These are phyloP conservation scores for Protomyces inouyei DNA, from an alignment of 1,139 yeast species.

Conservation along the genomic window DNA sequence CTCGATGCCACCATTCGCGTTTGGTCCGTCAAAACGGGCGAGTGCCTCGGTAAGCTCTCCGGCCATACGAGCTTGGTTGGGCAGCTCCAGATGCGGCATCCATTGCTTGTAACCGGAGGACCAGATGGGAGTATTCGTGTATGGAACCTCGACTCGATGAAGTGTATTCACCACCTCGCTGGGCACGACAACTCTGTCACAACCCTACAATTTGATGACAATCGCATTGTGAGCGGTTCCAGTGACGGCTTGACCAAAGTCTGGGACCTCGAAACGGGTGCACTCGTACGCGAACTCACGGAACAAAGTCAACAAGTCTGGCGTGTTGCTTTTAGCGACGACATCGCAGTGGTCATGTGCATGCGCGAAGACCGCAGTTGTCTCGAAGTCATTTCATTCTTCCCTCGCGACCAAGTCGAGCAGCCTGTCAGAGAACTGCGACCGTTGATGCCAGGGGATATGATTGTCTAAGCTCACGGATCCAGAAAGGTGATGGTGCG, in stretches of 20 bases:
- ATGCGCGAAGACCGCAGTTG: constrained; percentile 25
- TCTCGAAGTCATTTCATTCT: constrained; percentile 21
- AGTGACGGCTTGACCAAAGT: constrained; percentile 65
- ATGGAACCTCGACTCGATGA: constrained; percentile 84
- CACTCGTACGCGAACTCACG: constrained; percentile 43
- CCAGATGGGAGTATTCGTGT: constrained; percentile 88
- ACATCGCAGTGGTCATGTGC: constrained; percentile 40
- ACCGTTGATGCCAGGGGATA: background rate
- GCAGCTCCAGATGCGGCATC: constrained; percentile 67
- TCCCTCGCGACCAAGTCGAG: constrained; percentile 13
- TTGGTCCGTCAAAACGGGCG: constrained; percentile 82
- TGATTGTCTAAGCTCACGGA: too few species aligned
- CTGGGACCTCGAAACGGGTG: constrained; percentile 81
- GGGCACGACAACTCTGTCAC: constrained; percentile 89
- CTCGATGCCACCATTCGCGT: constrained; percentile 84
- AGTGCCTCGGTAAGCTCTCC: constrained; percentile 57
- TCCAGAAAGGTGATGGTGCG: background rate
- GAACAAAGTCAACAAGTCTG: constrained; percentile 43
- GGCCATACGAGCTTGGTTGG: constrained; percentile 94
- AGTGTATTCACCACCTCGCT: constrained; percentile 61
- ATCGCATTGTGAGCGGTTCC: constrained; percentile 81
- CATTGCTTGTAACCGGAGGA: constrained; percentile 87
- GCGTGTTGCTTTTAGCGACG: constrained; percentile 45
- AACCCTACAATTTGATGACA: constrained; percentile 85
- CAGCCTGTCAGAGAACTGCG: background rate